Evolutionary conservation across 2,329 filamentous ascomycete genomes (phyloP).

Genomic region (Ophiobolus disseminans): DNA sequence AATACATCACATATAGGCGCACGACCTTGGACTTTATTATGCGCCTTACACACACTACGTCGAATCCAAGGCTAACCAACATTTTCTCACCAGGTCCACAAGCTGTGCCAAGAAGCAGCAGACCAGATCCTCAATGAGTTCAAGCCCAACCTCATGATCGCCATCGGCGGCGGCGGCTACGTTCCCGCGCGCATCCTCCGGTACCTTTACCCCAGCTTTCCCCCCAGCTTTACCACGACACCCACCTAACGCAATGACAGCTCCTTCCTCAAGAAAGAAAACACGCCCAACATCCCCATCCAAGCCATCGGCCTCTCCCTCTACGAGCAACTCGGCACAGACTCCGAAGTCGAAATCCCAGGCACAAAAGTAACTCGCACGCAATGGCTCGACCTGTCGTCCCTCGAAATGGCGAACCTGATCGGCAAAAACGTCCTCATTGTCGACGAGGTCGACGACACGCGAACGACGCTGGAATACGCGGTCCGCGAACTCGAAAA

Average conservation of each 20-base stretch:
- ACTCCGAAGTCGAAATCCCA: slow-evolving; percentile 73
- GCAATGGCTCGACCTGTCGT: slow-evolving; percentile 94
- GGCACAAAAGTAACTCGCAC: slow-evolving; percentile 96
- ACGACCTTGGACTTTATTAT: neutral
- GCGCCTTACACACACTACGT: neutral
- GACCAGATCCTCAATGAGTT: slow-evolving; percentile 81
- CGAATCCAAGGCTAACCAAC: slow-evolving; percentile 11
- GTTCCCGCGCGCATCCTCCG: slow-evolving; percentile 95
- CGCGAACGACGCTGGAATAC: slow-evolving; percentile 91
- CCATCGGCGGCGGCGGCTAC: slow-evolving; percentile 96
- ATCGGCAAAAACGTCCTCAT: slow-evolving; percentile 92
- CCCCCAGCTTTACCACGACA: neutral
- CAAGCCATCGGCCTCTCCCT: slow-evolving; percentile 98
- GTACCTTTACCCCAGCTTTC: slow-evolving; percentile 44
- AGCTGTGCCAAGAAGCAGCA: slow-evolving; percentile 89
- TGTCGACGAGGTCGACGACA: slow-evolving; percentile 96
- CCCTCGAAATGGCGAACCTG: slow-evolving; percentile 85
- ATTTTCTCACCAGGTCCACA: slow-evolving; percentile 75
- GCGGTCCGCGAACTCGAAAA: slow-evolving; percentile 92
- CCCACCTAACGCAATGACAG: slow-evolving; percentile 13
- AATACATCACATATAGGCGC: neutral
- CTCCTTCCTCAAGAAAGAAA: slow-evolving; percentile 92
- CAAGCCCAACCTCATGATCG: slow-evolving; percentile 95
- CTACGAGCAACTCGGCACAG: slow-evolving; percentile 81
- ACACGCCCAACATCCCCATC: slow-evolving; percentile 93